Percentiles rank a stretch among this genome's conserved stretches.
These are phyloP conservation scores for Mucuna pruriens DNA, from an alignment of 306 rosid genomes.

Conservation along the genomic window DNA sequence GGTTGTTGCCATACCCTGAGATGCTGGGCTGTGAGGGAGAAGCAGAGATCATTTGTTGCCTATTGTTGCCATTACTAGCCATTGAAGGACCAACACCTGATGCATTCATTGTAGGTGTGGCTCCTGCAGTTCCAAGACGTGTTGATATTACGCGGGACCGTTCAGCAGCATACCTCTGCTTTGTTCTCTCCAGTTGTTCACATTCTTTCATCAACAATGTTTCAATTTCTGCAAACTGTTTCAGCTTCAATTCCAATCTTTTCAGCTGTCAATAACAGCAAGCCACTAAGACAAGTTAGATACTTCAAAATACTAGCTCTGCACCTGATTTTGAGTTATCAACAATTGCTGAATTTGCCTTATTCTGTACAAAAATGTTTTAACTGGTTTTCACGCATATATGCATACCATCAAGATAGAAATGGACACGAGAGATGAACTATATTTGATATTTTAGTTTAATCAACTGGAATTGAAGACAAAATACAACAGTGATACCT, in stretches of 20 bases:
- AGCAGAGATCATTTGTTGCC: slow-evolving; percentile 80
- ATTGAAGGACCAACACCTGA: slow-evolving; percentile 75
- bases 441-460: slow-evolving; percentile 16
- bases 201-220: slow-evolving; percentile 96
- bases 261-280: slow-evolving; percentile 70
- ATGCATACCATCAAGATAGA: slow-evolving; percentile 25
- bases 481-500: slow-evolving; percentile 58
- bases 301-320: slow-evolving; percentile 21
- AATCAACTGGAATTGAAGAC: slow-evolving; percentile 2
- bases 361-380: neutral
- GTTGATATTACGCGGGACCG: slow-evolving; percentile 73
- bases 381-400: neutral
- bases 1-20: slow-evolving; percentile 76
- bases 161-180: slow-evolving; percentile 84
- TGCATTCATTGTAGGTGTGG: slow-evolving; percentile 51
- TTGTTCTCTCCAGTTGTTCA: slow-evolving; percentile 88
- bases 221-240: slow-evolving; percentile 99
- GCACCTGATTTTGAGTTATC: slow-evolving; percentile 32
- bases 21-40: slow-evolving; percentile 86
- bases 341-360: slow-evolving; percentile 29
- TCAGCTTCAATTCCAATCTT: slow-evolving; percentile 95
- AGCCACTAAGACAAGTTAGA: slow-evolving; percentile 39
- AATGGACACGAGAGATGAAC: slow-evolving; percentile 2
- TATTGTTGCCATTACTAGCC: slow-evolving; percentile 64
- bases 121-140: slow-evolving; percentile 74